Conservation (phyloP, 768 basidiomycete species). For the Pseudohyphozyma bogoriensis region DNA sequence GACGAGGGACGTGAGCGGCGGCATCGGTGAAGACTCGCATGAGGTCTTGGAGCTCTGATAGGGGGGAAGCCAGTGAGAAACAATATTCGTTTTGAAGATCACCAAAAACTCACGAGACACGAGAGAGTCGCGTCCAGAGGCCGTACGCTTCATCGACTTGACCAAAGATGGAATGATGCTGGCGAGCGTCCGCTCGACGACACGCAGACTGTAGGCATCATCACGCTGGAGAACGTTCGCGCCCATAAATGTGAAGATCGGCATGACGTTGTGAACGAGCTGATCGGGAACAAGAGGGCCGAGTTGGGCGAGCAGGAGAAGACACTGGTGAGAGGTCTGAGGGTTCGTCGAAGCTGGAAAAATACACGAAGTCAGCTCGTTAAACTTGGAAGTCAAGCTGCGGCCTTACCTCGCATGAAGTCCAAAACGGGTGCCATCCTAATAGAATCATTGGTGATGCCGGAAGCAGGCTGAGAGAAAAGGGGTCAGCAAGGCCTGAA, state of each 20-base stretch:
- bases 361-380: conserved; percentile 31
- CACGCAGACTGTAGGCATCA: conserved; percentile 86
- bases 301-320: conserved; percentile 74
- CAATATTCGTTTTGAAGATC: neutral
- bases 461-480: neutral
- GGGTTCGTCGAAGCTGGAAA: conserved; percentile 71
- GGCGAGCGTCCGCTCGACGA: conserved; percentile 90
- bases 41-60: conserved; percentile 47
- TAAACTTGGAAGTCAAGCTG: conserved; percentile 13
- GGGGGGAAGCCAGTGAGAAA: neutral
- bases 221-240: conserved; percentile 96
- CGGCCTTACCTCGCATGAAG: conserved; percentile 25
- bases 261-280: conserved; percentile 90
- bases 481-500: neutral
- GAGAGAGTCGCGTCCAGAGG: conserved; percentile 50
- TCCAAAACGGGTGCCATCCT: conserved; percentile 28
- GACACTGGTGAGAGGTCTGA: conserved; percentile 85
- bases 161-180: conserved; percentile 90
- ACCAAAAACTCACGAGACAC: conserved; percentile 44
- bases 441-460: conserved; percentile 18
- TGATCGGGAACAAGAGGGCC: conserved; percentile 79
- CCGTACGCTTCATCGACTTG: conserved; percentile 56
- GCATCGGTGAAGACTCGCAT: conserved; percentile 89
- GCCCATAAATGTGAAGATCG: conserved; percentile 98
- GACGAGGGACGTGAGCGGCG: conserved; percentile 77